Percentiles rank a stretch among this genome's conserved stretches.
phyloP scores from a whole-genome alignment of 2,329 filamentous ascomycete genomes.

The Colletotrichum sp. region DNA sequence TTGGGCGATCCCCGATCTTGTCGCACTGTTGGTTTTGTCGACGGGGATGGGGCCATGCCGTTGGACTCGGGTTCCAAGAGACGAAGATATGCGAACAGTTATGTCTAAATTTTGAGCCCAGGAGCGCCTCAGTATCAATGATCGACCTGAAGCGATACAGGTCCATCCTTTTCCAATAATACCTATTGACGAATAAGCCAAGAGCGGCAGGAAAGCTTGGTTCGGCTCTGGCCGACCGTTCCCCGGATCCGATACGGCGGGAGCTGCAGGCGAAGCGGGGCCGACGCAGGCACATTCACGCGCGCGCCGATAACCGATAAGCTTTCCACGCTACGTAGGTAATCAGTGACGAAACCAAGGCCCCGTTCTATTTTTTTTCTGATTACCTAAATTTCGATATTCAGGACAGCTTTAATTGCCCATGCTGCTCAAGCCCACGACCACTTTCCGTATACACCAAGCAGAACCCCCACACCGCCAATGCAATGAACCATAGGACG shows the following conservation, averaged over 20 bases:
- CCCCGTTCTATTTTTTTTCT: not conserved
- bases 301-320: conserved; percentile 4
- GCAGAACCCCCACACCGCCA: not conserved
- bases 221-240: not conserved
- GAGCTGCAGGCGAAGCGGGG: not conserved
- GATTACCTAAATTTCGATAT: conserved; percentile 7
- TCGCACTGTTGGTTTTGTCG: not conserved
- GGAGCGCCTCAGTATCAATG: not conserved
- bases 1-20: not conserved
- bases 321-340: not conserved
- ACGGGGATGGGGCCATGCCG: not conserved
- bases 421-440: not conserved
- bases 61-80: not conserved
- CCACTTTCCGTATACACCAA: not conserved
- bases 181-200: not conserved
- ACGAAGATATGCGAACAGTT: not conserved
- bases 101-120: not conserved
- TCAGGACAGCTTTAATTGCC: not conserved
- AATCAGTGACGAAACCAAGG: conserved; percentile 20
- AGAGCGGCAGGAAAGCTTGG: conserved; percentile 10
- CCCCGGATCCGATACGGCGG: conserved; percentile 4
- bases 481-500: conserved; percentile 23
- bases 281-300: not conserved
- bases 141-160: not conserved
- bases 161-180: not conserved